A percentile compares a stretch with the other conserved stretches of the same genome.
Evolutionary conservation across 495 filamentous ascomycete genomes (phyloP).

Genomic region (Annulohypoxylon stygium): DNA sequence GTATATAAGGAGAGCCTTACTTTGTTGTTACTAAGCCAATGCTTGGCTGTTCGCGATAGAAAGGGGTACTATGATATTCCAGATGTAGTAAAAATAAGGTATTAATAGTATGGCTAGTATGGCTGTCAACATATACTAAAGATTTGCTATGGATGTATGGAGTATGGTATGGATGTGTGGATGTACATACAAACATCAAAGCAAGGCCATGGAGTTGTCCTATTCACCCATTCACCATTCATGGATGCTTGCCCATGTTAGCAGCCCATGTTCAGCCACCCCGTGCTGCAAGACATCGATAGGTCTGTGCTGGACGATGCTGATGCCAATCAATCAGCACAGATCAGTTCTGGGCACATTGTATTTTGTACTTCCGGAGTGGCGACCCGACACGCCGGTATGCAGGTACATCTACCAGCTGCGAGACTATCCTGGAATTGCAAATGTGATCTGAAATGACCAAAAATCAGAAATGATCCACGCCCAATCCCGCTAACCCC

Average conservation of each 20-base stretch:
- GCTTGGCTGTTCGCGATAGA: constrained; percentile 5
- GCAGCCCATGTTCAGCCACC: constrained; percentile 43
- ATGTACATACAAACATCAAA: not conserved
- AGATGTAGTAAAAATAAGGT: constrained; percentile 44
- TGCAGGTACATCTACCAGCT: constrained; percentile 54
- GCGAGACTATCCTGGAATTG: constrained; percentile 40
- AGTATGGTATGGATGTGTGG: no score
- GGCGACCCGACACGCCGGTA: constrained; percentile 53
- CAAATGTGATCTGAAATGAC: constrained; percentile 40
- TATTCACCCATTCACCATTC: not conserved
- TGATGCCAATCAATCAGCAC: constrained; percentile 34
- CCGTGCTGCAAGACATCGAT: constrained; percentile 51
- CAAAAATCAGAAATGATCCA: constrained; percentile 6
- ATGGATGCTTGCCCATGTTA: not conserved
- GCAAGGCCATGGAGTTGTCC: constrained; percentile 26
- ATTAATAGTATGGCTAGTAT: constrained; percentile 29
- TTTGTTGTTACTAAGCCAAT: not conserved
- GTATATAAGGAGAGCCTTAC: not conserved
- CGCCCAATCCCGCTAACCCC: constrained; percentile 24
- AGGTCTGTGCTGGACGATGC: constrained; percentile 38
- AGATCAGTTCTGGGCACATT: constrained; percentile 25
- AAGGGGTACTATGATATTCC: constrained; percentile 13
- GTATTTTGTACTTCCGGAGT: constrained; percentile 50
- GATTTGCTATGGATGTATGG: constrained; percentile 1
- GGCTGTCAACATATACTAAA: constrained; percentile 16